Evolutionary conservation across 441 rosid species (phyloP), one percentile per base, ranked within the genome.

Genomic region (Croton setiger): DNA sequence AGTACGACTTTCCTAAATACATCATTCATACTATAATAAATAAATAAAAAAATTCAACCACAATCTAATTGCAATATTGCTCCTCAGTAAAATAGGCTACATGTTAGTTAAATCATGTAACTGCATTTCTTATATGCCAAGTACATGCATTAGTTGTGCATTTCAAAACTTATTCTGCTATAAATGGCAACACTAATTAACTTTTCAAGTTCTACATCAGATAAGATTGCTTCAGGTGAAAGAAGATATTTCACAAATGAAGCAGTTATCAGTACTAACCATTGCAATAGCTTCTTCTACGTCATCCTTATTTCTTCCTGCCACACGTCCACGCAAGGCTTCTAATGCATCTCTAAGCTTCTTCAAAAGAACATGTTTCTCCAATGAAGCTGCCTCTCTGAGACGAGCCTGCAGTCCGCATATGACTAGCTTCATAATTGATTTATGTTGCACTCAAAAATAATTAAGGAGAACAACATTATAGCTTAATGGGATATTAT

Each of bases 261-360:
- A 23, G 68, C 66, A 68, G 48, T 60, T 5, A 57, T n/a, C 0
- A 49, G 63, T 21, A 84, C 90, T 63, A 72, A 92, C 98, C 97
- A 92, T 95, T 41, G 87, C 69, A 76, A 92, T 88, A 76, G 99
- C 98, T 76, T 89, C 97, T 79, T 87, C 89, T 33, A 92, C 96
- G 66, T 95, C 97, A 75, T 95, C 99, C 85, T 92, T 95, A 85
- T 92, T 92, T 78, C 86, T 83, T 65, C 97, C 97, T 2, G 86
- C 91, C 67, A 95, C 96, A 56, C 93, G 92, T 56, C 98, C 99
- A 82, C 76, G 86, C 69, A 95, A 75, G 33, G 93, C 87, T 76
- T 92, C 97, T 72, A 95, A 72, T 20, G 93, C 96, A 86, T 95
- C 98, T 76, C 98, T 83, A 65, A 95, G 93, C 88, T 95, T 95